Conservation (phyloP, 2,329 filamentous ascomycete genomes). For the Annulohypoxylon truncatum region DNA sequence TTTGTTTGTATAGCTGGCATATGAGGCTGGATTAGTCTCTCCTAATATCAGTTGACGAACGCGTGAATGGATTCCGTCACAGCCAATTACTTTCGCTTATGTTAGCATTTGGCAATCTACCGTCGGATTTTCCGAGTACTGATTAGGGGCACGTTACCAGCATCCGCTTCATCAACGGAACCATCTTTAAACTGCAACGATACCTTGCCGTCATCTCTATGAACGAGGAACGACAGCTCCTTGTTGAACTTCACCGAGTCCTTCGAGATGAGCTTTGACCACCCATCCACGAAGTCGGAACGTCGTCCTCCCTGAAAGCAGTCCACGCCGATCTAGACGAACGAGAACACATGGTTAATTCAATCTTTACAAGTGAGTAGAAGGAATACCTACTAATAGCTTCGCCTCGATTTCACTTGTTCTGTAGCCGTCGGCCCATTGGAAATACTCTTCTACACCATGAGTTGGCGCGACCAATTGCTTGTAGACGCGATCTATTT, state of each 20-base stretch:
- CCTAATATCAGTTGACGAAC: conserved; percentile 65
- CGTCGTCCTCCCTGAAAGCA: conserved; percentile 57
- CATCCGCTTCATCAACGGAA: conserved; percentile 47
- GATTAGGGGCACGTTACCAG: conserved; percentile 42
- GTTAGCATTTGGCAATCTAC: conserved; percentile 9
- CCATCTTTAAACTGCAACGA: conserved; percentile 51
- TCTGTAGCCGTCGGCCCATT: conserved; percentile 55
- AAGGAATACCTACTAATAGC: conserved; percentile 32
- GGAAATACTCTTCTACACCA: conserved; percentile 55
- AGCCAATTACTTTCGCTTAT: conserved; percentile 62
- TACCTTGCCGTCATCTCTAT: conserved; percentile 41
- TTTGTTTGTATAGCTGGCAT: conserved; percentile 65
- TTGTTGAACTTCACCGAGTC: conserved; percentile 51
- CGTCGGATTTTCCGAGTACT: not conserved
- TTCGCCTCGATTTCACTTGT: conserved; percentile 50
- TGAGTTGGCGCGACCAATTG: conserved; percentile 43
- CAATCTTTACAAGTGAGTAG: not conserved
- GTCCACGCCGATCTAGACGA: conserved; percentile 52
- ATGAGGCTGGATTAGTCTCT: conserved; percentile 55
- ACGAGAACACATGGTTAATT: not conserved
- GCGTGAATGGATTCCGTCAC: conserved; percentile 72
- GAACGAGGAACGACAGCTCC: conserved; percentile 49
- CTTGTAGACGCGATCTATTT: conserved; percentile 53
- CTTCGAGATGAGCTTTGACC: conserved; percentile 50
- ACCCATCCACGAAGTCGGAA: conserved; percentile 55